Base-by-base conservation (phyloP, 2,329 filamentous ascomycete genomes). In the Aspergillus tamarii region DNA sequence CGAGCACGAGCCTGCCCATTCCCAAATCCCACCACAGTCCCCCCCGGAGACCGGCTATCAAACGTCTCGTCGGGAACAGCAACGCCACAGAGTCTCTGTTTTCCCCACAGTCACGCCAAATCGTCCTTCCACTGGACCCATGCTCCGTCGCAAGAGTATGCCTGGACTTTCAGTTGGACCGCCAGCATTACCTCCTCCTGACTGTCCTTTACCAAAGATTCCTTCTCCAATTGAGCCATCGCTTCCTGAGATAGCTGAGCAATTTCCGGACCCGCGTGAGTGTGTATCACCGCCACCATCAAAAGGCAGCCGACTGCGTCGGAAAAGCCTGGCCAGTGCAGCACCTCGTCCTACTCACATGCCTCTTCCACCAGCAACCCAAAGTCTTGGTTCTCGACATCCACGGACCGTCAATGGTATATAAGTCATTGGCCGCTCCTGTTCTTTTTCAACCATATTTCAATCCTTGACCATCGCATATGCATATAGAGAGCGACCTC, bases 141-240 rank as follows among this genome's bases (percentile, higher is more conserved):
- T 75, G 63, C 61, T 67, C 10, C 73, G 72, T 26, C 75, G 75
- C 14, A 77, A 77, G 60, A 76, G 74, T 57, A 72, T 77, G 69
- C 72, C 72, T 2, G 75, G 75, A 1, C 63, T 77, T 19, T 60
- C 66, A 11, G 64, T 72, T 34, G 75, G 74, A 0, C 75, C 74
- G 30, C 74, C 75, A 1, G 59, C 66, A 12, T 71, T 70, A 10
- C 75, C 75, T 45, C 75, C 75, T 39, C 75, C 75, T 4, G 76
- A 73, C 46, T 76, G 72, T 45, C 75, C 75, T 1, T 64, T 77
- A 4, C 75, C 75, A 5, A 73, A 76, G 50, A 72, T 77, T 1
- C 75, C 75, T 9, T 70, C 69, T 0, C 66, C 69, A 10, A 48
- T 67, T 5, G 60, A 67, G 7, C 48, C 65, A n/a, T 61, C 56